These are phyloP conservation scores for Aureobasidium sp. DNA, from an alignment of 2,329 filamentous ascomycete genomes.

Conservation along the genomic window DNA sequence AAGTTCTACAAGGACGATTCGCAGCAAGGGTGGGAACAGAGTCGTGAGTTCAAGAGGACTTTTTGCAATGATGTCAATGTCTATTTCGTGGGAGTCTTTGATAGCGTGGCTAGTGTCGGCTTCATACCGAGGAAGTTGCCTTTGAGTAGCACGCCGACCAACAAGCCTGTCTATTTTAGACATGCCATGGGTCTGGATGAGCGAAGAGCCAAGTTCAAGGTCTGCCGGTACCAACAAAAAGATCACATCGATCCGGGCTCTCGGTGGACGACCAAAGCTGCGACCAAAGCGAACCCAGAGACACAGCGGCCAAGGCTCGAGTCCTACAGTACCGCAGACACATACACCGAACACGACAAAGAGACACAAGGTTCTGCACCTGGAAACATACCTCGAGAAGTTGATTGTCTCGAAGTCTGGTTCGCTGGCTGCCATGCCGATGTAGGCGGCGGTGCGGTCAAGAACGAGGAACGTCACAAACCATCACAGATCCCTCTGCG, in stretches of 20 bases:
- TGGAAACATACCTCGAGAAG: neutral
- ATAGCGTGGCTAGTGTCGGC: conserved; percentile 38
- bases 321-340: neutral
- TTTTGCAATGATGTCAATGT: conserved; percentile 40
- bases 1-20: conserved; percentile 39
- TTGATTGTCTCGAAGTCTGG: conserved; percentile 34
- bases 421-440: conserved; percentile 40
- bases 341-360: conserved; percentile 15
- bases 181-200: conserved; percentile 42
- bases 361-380: conserved; percentile 24
- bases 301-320: neutral
- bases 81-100: conserved; percentile 40
- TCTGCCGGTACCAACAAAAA: conserved; percentile 32
- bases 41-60: conserved; percentile 38
- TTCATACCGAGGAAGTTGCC: conserved; percentile 35
- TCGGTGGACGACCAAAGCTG: conserved; percentile 20
- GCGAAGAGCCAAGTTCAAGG: conserved; percentile 39
- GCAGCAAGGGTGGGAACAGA: conserved; percentile 35
- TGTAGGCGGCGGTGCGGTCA: conserved; percentile 40
- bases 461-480: conserved; percentile 37
- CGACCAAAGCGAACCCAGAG: conserved; percentile 9
- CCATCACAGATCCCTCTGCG: conserved; percentile 40
- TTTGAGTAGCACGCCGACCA: conserved; percentile 34
- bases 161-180: conserved; percentile 33
- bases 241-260: conserved; percentile 20